Percentiles rank a stretch among this genome's conserved stretches.
Conservation (phyloP, 495 filamentous ascomycete genomes). For the Penicillium desertorum region DNA sequence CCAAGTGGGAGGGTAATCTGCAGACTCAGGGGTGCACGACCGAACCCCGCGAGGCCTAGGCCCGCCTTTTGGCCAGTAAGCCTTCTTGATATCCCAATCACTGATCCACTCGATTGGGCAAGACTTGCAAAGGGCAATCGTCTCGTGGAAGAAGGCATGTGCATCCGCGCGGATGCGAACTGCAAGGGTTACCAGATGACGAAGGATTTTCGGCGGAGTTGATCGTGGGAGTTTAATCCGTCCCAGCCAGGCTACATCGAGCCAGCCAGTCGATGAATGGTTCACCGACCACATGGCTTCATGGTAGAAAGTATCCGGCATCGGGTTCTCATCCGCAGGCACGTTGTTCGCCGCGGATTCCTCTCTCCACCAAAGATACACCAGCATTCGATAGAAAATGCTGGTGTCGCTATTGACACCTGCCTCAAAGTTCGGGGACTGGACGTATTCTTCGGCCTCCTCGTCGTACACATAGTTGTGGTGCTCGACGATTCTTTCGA, state of each 20-base stretch:
- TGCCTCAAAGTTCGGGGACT: too few species aligned
- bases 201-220: not conserved
- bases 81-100: not conserved
- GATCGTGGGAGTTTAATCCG: not conserved
- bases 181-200: not conserved
- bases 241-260: too few species aligned
- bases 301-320: not conserved
- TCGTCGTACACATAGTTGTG: too few species aligned
- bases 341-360: not conserved
- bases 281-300: too few species aligned
- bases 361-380: conserved; percentile 5
- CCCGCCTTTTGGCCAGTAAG: not conserved
- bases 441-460: too few species aligned
- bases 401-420: not conserved
- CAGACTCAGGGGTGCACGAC: not conserved
- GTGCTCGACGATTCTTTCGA: not conserved
- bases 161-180: not conserved
- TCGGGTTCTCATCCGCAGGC: not conserved
- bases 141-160: conserved; percentile 2
- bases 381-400: not conserved
- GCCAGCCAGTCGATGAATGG: too few species aligned
- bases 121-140: not conserved
- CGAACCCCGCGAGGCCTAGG: not conserved
- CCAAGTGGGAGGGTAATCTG: not conserved
- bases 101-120: not conserved